Evolutionary conservation across 331 rosid species (phyloP), one percentile per base, ranked within the genome.

Genomic region (Rosa hybrid): DNA sequence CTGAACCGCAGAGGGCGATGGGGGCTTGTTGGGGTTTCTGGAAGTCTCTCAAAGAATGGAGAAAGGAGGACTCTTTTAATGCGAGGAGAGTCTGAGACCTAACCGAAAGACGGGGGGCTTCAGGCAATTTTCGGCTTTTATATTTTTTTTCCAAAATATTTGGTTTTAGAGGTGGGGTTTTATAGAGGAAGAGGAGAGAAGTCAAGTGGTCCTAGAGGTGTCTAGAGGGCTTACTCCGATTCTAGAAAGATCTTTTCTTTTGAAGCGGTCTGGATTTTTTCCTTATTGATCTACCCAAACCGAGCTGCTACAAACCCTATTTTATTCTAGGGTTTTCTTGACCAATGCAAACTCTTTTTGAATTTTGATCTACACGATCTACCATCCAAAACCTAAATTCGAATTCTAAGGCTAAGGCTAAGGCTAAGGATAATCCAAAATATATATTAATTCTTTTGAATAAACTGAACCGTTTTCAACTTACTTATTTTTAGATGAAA

Each of bases 231-330:
- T 27, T 62, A 75, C 78, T 38, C 6, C 27, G 14, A 80, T 88
- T 88, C 91, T 83, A 79, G 89, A 86, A 88, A 86, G 75, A 85
- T 87, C 90, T 83, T 53, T 50, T 6, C 3, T 81, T 59, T 44
- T 34, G 2, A 5, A 17, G 25, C 50, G 49, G 50, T 68, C 7
- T 51, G 39, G 0, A 34, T 34, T 34, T 34, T 34, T 34, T 34
- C 34, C 34, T 34, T 0, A 34, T 34, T 34, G 0, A 3, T 34
- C 4, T 34, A 34, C 39, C 39, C 39, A 34, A 34, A 34, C 38
- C 38, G 38, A 0, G 38, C 4, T 34, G 38, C 38, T 34, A 34
- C 30, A 27, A 27, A 27, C 4, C 39, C 39, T 30, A 34, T 34
- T 34, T 34, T 34, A 44, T 44, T 44, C 46, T 44, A 44, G 8